These are phyloP conservation scores for Graphilbum fragrans DNA, from an alignment of 2,329 filamentous ascomycete species.

Conservation along the genomic window DNA sequence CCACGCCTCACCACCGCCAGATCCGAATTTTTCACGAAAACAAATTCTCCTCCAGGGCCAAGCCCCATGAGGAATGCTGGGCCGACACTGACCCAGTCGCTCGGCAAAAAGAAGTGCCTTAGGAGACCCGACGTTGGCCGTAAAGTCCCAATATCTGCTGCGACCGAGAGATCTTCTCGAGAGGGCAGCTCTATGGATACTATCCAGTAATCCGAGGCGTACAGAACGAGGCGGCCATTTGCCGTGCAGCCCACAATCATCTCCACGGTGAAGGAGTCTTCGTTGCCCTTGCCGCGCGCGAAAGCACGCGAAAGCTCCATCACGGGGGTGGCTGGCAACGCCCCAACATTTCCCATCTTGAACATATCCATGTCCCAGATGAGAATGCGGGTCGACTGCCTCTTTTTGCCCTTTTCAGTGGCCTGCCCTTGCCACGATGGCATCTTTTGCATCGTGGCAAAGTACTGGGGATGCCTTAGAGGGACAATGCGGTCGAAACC, in stretches of 20 bases:
- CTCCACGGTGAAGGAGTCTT: neutral
- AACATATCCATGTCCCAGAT: neutral
- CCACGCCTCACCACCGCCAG: neutral
- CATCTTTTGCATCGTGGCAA: neutral
- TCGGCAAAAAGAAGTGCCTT: constrained; percentile 14
- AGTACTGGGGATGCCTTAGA: neutral
- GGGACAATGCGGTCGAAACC: neutral
- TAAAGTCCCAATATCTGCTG: no score
- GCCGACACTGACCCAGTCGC: constrained; percentile 10
- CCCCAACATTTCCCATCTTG: neutral
- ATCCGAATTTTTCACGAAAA: constrained; percentile 2
- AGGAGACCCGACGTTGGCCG: neutral
- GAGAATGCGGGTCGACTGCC: neutral
- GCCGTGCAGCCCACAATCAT: neutral
- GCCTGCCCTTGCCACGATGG: neutral
- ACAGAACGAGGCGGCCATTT: neutral
- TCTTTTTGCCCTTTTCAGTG: neutral
- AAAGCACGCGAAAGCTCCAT: neutral
- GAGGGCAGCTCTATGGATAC: neutral
- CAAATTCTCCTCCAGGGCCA: constrained; percentile 3
- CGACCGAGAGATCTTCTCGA: neutral
- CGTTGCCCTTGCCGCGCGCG: no score
- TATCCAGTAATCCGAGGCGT: neutral
- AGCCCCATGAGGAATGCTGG: neutral
- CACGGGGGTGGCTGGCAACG: no score